These are phyloP conservation scores for Suhomyces taliae DNA, from an alignment of 1,139 yeast genomes.

Conservation along the genomic window DNA sequence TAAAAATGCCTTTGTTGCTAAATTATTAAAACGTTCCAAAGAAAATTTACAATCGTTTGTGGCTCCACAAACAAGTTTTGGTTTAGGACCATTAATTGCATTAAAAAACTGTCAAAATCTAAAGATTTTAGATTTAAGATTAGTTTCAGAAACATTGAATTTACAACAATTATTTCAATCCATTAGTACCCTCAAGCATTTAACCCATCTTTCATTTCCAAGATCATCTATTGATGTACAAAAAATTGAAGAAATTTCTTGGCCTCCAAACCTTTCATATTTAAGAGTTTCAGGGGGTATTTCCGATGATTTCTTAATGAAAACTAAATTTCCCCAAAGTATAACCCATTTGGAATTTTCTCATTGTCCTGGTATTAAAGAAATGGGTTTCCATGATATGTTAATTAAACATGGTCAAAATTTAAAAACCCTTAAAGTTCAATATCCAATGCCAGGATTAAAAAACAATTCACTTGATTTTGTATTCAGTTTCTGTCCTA, in stretches of 20 bases:
- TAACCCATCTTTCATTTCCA: slow-evolving; percentile 84
- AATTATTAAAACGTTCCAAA: slow-evolving; percentile 73
- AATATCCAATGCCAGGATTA: slow-evolving; percentile 87
- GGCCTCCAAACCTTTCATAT: slow-evolving; percentile 79
- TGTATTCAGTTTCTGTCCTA: slow-evolving; percentile 74
- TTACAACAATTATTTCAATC: slow-evolving; percentile 75
- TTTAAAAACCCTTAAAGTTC: slow-evolving; percentile 61
- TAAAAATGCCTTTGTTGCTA: slow-evolving; percentile 88
- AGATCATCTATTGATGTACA: slow-evolving; percentile 80
- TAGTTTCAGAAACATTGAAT: slow-evolving; percentile 89
- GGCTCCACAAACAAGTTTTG: slow-evolving; percentile 96
- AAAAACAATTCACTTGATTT: slow-evolving; percentile 69
- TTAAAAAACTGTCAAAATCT: slow-evolving; percentile 67
- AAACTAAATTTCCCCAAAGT: slow-evolving; percentile 67
- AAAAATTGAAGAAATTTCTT: slow-evolving; percentile 47
- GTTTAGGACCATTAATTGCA: slow-evolving; percentile 81
- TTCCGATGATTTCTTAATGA: slow-evolving; percentile 70
- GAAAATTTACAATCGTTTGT: slow-evolving; percentile 62
- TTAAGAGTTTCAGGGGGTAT: slow-evolving; percentile 87
- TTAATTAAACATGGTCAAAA: slow-evolving; percentile 64
- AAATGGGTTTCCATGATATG: slow-evolving; percentile 59
- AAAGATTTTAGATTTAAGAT: slow-evolving; percentile 70
- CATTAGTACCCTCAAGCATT: slow-evolving; percentile 56
- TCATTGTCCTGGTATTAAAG: slow-evolving; percentile 78
- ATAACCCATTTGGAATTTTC: slow-evolving; percentile 75